Conservation (phyloP, 805 yeast genomes). For the Pichia scutulata region DNA sequence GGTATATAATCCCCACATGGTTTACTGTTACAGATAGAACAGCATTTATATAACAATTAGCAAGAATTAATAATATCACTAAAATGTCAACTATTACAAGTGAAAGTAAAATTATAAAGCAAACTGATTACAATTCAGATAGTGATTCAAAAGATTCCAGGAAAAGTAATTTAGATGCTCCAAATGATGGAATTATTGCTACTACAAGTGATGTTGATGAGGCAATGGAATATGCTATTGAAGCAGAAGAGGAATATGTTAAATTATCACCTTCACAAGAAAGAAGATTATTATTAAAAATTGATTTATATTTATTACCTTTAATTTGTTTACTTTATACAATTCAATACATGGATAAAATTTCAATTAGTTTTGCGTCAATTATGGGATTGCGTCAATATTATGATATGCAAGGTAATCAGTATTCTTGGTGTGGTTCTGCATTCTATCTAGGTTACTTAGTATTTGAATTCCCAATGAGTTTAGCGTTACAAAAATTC, state of each 20-base stretch:
- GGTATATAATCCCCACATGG: too few species aligned
- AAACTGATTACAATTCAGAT: neutral
- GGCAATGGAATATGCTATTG: neutral
- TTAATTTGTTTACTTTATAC: slow-evolving; percentile 24
- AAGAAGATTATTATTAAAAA: slow-evolving; percentile 18
- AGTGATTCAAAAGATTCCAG: neutral
- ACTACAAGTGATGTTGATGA: neutral
- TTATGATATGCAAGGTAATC: slow-evolving; percentile 34
- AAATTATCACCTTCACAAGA: neutral
- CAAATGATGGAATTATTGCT: neutral
- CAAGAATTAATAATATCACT: too few species aligned
- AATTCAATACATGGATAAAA: slow-evolving; percentile 33
- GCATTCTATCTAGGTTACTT: slow-evolving; percentile 36
- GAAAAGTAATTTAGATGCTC: neutral
- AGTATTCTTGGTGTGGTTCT: slow-evolving; percentile 40
- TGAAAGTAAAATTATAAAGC: too few species aligned
- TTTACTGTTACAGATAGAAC: too few species aligned
- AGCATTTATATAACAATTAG: too few species aligned
- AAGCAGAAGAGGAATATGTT: neutral
- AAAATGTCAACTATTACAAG: neutral
- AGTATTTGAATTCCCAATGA: neutral
- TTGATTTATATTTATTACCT: slow-evolving; percentile 30
- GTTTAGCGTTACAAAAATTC: neutral
- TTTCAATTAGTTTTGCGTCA: slow-evolving; percentile 36
- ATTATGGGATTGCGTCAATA: slow-evolving; percentile 37